Evolutionary conservation across 371 early-diverging fungal genomes (phyloP), one percentile per base, ranked within the genome.

Genomic region (Mucor lusitanicus): DNA sequence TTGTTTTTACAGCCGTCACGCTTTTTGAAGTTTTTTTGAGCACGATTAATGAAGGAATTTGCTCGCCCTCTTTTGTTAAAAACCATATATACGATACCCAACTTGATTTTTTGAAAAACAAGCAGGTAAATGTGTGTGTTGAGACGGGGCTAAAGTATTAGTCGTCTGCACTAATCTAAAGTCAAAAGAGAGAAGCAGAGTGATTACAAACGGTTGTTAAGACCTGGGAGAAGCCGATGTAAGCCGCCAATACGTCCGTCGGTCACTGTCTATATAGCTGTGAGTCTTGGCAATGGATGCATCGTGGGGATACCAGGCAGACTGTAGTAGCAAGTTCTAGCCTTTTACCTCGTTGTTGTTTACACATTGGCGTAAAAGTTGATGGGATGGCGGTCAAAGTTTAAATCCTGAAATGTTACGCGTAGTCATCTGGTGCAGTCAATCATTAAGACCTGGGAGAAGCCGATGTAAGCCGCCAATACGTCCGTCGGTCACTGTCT

Each of bases 271-370:
- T 32, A 56, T 30, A 42, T 64, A 40, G 40, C 57, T 19, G 55
- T 64, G 56, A 64, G 64, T 25, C 64, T 64, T 64, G 64, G 64
- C 44, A 40, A 64, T 55, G 57, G 64, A 30, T 64, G 30, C 64
- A 64, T 64, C 56, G 40, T 56, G 64, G 46, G 44, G 46, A 56
- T 32, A 56, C 57, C 64, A 64, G 64, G 64, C 44, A 27, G 64
- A 56, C 40, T 56, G 64, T 64, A 64, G 64, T 64, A 23, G 64
- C 64, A 64, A 56, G 64, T 64, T 64, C 64, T 64, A 64, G n/a
- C 56, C 56, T 64, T 64, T 64, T 64, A n/a, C 40, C 56, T 39
- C 39, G n/a, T n/a, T n/a, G n/a, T n/a, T n/a, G n/a, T n/a, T n/a
- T n/a, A n/a, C n/a, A n/a, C 56, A 56, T 19, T 40, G 25, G 42